Evolutionary conservation across 345 rosid genomes (phyloP).

Genomic region (Salix arbutifolia): DNA sequence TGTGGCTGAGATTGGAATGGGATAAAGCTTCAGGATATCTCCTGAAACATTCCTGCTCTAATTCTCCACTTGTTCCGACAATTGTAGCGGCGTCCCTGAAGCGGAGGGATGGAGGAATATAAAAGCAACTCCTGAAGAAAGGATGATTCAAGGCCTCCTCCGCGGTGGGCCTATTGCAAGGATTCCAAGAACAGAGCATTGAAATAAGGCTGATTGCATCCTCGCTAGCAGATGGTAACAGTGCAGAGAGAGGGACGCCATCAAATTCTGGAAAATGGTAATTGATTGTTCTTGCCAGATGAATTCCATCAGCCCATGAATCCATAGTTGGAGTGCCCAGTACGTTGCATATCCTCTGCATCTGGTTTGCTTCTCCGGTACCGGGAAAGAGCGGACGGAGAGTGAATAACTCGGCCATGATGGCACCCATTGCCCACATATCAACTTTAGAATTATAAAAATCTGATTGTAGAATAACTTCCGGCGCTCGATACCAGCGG

Average conservation of each 20-base stretch:
- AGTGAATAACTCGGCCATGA: constrained; percentile 78
- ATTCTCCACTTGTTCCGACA: constrained; percentile 48
- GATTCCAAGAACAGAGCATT: constrained; percentile 97
- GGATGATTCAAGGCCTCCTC: constrained; percentile 90
- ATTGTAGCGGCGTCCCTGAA: not conserved
- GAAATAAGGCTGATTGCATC: constrained; percentile 63
- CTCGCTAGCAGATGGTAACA: constrained; percentile 63
- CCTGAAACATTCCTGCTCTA: constrained; percentile 48
- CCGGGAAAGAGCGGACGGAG: constrained; percentile 93
- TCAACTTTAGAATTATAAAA: constrained; percentile 79
- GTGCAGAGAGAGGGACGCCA: constrained; percentile 48
- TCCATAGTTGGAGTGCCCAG: constrained; percentile 75
- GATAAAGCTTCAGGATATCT: constrained; percentile 41
- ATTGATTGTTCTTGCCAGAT: constrained; percentile 68
- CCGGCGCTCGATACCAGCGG: constrained; percentile 99
- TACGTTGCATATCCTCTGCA: constrained; percentile 79
- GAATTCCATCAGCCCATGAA: constrained; percentile 83
- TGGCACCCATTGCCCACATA: constrained; percentile 99
- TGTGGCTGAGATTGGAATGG: constrained; percentile 40
- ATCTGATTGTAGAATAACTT: constrained; percentile 82
- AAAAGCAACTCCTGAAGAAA: constrained; percentile 84
- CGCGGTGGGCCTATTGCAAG: constrained; percentile 77
- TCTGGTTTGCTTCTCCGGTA: constrained; percentile 89
- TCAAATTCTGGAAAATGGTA: constrained; percentile 75
- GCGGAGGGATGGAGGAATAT: constrained; percentile 73